A percentile compares a stretch with the other conserved stretches of the same genome.
Evolutionary conservation across 768 basidiomycete genomes (phyloP).

Genomic region (Naematelia encephala): DNA sequence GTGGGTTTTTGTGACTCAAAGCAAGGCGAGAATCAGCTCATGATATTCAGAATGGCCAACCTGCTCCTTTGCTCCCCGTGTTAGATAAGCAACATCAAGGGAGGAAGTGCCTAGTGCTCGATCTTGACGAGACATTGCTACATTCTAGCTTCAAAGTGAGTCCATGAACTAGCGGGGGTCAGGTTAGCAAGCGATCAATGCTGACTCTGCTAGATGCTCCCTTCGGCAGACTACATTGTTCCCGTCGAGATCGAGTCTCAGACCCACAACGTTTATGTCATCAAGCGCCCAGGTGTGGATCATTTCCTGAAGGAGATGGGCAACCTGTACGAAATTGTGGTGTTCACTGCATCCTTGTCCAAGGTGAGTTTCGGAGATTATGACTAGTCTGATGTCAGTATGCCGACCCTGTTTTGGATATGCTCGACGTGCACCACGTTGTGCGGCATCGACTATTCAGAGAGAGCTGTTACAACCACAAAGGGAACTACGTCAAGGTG

Average conservation of each 20-base stretch:
- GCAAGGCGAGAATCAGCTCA: constrained; percentile 7
- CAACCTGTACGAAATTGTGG: constrained; percentile 94
- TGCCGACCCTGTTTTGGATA: constrained; percentile 97
- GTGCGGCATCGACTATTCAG: constrained; percentile 92
- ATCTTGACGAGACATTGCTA: constrained; percentile 93
- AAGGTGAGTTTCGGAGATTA: constrained; percentile 62
- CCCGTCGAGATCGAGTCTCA: constrained; percentile 99
- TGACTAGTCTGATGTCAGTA: constrained; percentile 59
- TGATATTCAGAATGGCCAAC: constrained; percentile 68
- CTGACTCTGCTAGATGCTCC: constrained; percentile 66
- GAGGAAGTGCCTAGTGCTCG: constrained; percentile 91
- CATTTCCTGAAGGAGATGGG: constrained; percentile 97
- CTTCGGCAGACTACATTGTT: constrained; percentile 94
- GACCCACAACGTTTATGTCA: constrained; percentile 97
- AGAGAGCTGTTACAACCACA: constrained; percentile 98
- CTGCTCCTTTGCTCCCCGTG: constrained; percentile 82
- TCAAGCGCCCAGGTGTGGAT: constrained; percentile 97
- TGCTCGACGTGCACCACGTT: constrained; percentile 85
- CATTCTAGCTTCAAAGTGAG: constrained; percentile 96
- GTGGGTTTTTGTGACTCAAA: constrained; percentile 56
- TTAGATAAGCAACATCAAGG: constrained; percentile 75
- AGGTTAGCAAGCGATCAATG: no score
- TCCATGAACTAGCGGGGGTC: no score
- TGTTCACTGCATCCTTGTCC: constrained; percentile 96
- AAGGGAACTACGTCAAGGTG: constrained; percentile 98